Conservation (phyloP, 352 stramenopile species). For the Sclerospora graminicola region DNA sequence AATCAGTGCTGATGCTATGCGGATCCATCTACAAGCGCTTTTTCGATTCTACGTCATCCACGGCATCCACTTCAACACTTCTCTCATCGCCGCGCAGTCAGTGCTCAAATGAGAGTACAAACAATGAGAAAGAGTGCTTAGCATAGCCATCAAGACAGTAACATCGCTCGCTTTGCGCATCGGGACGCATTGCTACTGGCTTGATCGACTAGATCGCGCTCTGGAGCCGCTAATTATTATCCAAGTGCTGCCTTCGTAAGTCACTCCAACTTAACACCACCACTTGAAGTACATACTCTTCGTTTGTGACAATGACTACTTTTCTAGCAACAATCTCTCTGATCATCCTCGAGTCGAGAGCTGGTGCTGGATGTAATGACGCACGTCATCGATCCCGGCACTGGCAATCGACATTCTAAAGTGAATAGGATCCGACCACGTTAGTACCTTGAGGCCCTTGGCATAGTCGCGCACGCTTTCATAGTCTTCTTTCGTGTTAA, state of each 20-base stretch:
- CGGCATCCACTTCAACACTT: constrained; percentile 14
- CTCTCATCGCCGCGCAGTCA: constrained; percentile 38
- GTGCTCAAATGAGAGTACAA: constrained; percentile 39
- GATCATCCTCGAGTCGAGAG: constrained; percentile 19
- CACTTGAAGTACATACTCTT: constrained; percentile 1
- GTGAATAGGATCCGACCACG: constrained; percentile 75
- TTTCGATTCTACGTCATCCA: neutral
- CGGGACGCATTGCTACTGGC: constrained; percentile 13
- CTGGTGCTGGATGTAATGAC: constrained; percentile 62
- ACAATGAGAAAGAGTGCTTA: constrained; percentile 39
- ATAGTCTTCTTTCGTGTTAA: constrained; percentile 79
- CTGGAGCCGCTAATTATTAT: constrained; percentile 26
- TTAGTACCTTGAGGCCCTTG: constrained; percentile 55
- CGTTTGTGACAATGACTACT: neutral
- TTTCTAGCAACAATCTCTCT: neutral
- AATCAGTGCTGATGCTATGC: constrained; percentile 48
- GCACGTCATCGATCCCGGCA: constrained; percentile 53
- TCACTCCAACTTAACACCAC: constrained; percentile 8
- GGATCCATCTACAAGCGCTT: constrained; percentile 26
- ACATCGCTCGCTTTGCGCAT: constrained; percentile 11
- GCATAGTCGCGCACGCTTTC: constrained; percentile 67
- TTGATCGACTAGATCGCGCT: constrained; percentile 9
- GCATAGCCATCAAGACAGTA: constrained; percentile 26
- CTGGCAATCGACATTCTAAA: constrained; percentile 63
- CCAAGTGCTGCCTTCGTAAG: constrained; percentile 26